Percentiles rank a stretch among this genome's conserved stretches.
These are phyloP conservation scores for Yamadazyma trypodendri DNA, from an alignment of 1,139 yeast species.

Conservation along the genomic window DNA sequence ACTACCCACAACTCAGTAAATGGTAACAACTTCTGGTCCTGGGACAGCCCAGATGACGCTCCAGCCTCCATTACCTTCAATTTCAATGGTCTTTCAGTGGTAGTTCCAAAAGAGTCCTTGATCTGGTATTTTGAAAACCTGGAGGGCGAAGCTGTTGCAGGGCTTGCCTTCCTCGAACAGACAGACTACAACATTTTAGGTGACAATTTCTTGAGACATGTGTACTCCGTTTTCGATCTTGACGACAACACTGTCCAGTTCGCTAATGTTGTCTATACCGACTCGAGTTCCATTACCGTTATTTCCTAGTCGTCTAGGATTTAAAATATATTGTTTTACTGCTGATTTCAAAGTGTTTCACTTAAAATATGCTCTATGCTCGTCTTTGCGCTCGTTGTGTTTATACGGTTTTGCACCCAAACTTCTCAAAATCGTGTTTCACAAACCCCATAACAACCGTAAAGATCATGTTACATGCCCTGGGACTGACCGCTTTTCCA, in stretches of 20 bases:
- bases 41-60: conserved; percentile 8
- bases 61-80: conserved; percentile 22
- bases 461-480: too few species aligned
- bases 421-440: too few species aligned
- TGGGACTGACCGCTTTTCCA: too few species aligned
- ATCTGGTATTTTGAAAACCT: neutral
- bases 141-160: neutral
- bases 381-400: too few species aligned
- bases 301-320: neutral
- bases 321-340: too few species aligned
- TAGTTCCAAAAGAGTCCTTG: conserved; percentile 21
- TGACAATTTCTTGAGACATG: conserved; percentile 69
- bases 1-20: conserved; percentile 4
- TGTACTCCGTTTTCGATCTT: conserved; percentile 77
- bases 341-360: too few species aligned
- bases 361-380: too few species aligned
- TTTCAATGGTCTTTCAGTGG: conserved; percentile 32
- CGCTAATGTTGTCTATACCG: conserved; percentile 56
- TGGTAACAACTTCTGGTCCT: conserved; percentile 9
- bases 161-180: neutral
- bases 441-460: too few species aligned
- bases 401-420: too few species aligned
- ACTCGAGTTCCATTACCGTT: conserved; percentile 27
- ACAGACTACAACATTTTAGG: conserved; percentile 45
- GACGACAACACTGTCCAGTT: conserved; percentile 61